Evolutionary conservation across 2,329 filamentous ascomycete species (phyloP), one percentile per base, ranked within the genome.

Genomic region (Cladosporium cucumerinum): DNA sequence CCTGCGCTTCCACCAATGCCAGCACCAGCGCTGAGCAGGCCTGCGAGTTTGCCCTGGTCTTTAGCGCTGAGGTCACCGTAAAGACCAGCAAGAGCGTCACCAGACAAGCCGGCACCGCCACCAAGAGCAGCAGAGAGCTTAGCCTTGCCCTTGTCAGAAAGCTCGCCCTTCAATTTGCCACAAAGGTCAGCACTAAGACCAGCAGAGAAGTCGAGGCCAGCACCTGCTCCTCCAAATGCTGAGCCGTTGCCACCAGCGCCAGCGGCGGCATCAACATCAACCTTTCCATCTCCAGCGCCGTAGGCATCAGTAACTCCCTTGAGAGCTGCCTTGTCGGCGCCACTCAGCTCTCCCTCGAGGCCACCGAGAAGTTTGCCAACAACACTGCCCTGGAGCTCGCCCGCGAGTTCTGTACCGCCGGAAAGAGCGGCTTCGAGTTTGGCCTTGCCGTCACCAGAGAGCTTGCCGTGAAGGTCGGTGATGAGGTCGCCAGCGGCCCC

Each of bases 301-400:
- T 61, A 51, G 21, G 59, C 46, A 23, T 54, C 59, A 16, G 52
- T 25, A 10, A 61, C 59, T 6, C 30, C 59, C 18, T 43, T 32
- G 18, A 61, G 59, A 28, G 48, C 23, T n/a, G 21, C 48, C 48
- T 61, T 39, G 59, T 61, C 59, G 26, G 28, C 26, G 8, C 18
- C 21, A 10, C 46, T 39, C 5, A 61, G 66, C 5, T 63, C 25
- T 7, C 63, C 66, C 21, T 59, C 63, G 12, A 70, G 64, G 57
- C 67, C 64, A 39, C 18, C 54, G 32, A 57, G n/a, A 30, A 57
- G 23, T 16, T 25, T 39, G 8, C 57, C 61, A 2, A 69, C 69
- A 36, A 58, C 81, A 66, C 54, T 32, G 16, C 30, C 32, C 32
- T 57, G 54, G 14, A 57, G 54, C n/a, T 51, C 46, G n/a, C 43